Conservation (phyloP, 2,329 filamentous ascomycete species). For the Ustulina deusta region DNA sequence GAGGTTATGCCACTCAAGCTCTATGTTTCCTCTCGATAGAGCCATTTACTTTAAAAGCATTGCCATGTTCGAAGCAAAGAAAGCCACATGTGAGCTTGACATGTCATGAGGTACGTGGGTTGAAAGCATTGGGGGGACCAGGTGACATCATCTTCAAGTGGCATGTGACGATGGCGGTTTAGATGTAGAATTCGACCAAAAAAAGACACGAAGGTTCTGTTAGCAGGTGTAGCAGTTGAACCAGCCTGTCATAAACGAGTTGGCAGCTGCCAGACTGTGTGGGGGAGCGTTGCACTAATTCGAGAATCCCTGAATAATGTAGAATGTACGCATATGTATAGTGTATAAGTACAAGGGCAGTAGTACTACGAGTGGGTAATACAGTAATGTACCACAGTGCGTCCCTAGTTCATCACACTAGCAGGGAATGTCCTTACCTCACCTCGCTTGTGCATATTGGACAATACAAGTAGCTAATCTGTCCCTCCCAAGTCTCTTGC, state of each 20-base stretch:
- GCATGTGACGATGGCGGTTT: slow-evolving; percentile 31
- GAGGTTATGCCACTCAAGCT: background rate
- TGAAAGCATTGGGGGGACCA: slow-evolving; percentile 20
- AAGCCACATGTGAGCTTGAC: background rate
- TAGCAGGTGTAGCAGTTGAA: no score
- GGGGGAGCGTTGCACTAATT: background rate
- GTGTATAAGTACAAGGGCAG: no score
- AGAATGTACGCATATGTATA: background rate
- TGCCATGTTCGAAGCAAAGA: slow-evolving; percentile 12
- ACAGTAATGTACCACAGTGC: slow-evolving; percentile 31
- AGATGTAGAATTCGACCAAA: no score
- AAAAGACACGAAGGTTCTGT: no score
- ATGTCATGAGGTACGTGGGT: slow-evolving; percentile 27
- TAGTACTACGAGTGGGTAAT: background rate
- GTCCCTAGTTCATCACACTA: slow-evolving; percentile 7
- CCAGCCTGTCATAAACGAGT: slow-evolving; percentile 13
- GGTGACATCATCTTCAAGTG: slow-evolving; percentile 31
- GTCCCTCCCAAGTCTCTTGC: slow-evolving; percentile 24
- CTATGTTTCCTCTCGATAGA: no score
- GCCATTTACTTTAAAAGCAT: background rate
- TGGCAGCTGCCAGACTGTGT: slow-evolving; percentile 28
- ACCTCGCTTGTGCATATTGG: slow-evolving; percentile 32
- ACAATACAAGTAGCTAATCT: slow-evolving; percentile 18
- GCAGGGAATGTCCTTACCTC: slow-evolving; percentile 31
- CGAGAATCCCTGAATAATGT: background rate